Evolutionary conservation across 1,284 basidiomycete genomes (phyloP), one percentile per base, ranked within the genome.

Genomic region (Pholiota adiposa): DNA sequence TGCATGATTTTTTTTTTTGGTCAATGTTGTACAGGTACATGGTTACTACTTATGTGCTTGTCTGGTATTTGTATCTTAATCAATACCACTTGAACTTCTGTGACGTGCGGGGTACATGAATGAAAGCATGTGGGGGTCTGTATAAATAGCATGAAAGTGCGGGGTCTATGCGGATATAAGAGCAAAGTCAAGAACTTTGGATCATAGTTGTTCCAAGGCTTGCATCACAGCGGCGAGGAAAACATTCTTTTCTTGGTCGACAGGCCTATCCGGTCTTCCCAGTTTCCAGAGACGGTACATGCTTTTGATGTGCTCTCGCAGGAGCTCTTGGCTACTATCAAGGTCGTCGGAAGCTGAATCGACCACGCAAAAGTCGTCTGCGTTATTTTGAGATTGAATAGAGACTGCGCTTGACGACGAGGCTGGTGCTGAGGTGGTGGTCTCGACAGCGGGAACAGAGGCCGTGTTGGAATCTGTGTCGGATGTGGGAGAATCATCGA

Each of bases 221-320:
- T 74, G 70, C 27, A 71, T 71, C 51, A 81, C 79, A 4, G 77
- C 67, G 18, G 69, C 56, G 6, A 82, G 61, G 63, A 84, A 84
- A 41, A 71, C 41, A 29, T 76, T 72, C 29, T 69, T 68, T 57
- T 76, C 73, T 16, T 64, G 57, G 7, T 62, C 57, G 1, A 52
- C 46, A 36, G 62, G 59, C 12, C 44, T 56, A 31, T 58, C 63
- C 44, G 58, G 60, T 62, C 63, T 70, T 8, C 72, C 67, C 48
- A 72, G 63, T 60, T 73, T 80, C 85, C 85, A 88, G 25, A 88
- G 72, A 16, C 68, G 73, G 69, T 81, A 87, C 29, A 86, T 64
- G 7, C 81, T 81, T 41, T 76, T 75, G 48, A 87, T 77, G 31
- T 72, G 72, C 36, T 76, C 70, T 52, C 70, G 73, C 36, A 81